Conservation (phyloP, 2,329 filamentous ascomycete species). For the Coniosporium tulheliwenetii region DNA sequence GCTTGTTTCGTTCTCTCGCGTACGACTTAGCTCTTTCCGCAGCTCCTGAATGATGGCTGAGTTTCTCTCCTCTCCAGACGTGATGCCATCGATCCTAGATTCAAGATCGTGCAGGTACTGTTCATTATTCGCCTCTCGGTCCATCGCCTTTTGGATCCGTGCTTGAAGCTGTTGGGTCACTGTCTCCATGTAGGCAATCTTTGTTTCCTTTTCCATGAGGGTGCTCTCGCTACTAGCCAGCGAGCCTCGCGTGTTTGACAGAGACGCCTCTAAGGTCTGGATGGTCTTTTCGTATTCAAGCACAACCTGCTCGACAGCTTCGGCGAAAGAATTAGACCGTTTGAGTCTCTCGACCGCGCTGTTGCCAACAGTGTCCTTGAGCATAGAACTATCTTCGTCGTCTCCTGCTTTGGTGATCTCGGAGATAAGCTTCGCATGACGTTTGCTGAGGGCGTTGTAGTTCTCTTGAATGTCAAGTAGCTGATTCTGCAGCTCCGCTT, state of each 20-base stretch:
- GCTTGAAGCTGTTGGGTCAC: conserved; percentile 80
- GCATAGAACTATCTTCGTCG: conserved; percentile 38
- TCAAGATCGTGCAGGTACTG: conserved; percentile 87
- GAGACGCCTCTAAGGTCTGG: conserved; percentile 76
- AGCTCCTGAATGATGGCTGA: conserved; percentile 71
- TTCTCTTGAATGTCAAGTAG: conserved; percentile 87
- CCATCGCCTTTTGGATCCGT: conserved; percentile 81
- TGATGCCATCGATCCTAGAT: conserved; percentile 75
- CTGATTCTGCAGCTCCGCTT: conserved; percentile 84
- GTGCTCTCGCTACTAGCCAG: conserved; percentile 73
- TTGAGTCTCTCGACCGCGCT: conserved; percentile 77
- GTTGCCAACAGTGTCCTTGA: conserved; percentile 53
- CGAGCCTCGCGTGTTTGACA: conserved; percentile 74
- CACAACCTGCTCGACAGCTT: conserved; percentile 90
- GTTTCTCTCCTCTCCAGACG: conserved; percentile 85
- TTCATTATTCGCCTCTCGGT: conserved; percentile 83
- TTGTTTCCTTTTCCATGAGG: conserved; percentile 83
- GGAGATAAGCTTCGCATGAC: conserved; percentile 88
- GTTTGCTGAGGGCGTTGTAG: conserved; percentile 77
- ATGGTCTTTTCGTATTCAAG: conserved; percentile 98
- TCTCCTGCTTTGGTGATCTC: conserved; percentile 82
- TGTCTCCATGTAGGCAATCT: conserved; percentile 83
- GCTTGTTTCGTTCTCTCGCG: conserved; percentile 77
- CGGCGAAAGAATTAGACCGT: conserved; percentile 87
- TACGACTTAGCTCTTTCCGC: conserved; percentile 76